A percentile compares a stretch with the other conserved stretches of the same genome.
Evolutionary conservation across 768 basidiomycete genomes (phyloP).

Genomic region (Boletus rufocinnamomeus): DNA sequence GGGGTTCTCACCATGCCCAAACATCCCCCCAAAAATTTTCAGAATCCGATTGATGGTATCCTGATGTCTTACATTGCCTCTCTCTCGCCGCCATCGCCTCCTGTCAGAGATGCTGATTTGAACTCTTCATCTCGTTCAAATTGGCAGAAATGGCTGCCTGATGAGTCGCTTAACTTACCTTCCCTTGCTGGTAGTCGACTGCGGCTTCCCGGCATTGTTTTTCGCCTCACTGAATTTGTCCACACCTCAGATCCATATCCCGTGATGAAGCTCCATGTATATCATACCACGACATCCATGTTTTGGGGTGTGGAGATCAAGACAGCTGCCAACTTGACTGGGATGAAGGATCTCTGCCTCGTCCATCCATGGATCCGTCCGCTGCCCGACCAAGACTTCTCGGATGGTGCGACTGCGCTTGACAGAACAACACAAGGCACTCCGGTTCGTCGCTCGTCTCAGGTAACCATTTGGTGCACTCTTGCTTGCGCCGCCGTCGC

Average conservation of each 20-base stretch:
- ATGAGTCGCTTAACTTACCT: slow-evolving; percentile 90
- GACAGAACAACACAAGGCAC: background rate
- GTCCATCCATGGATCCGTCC: slow-evolving; percentile 20
- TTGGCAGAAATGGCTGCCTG: slow-evolving; percentile 91
- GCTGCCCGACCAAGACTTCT: slow-evolving; percentile 6
- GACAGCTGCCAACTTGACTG: slow-evolving; percentile 2
- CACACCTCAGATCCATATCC: background rate
- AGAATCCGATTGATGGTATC: slow-evolving; percentile 96
- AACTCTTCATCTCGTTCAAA: slow-evolving; percentile 82
- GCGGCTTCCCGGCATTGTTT: too few relatives aligned
- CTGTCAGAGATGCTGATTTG: slow-evolving; percentile 91
- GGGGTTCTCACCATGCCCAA: slow-evolving; percentile 56
- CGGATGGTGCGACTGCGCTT: background rate
- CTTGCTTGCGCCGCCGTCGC: background rate
- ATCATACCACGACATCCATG: background rate
- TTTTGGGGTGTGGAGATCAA: slow-evolving; percentile 8
- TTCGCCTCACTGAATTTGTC: background rate
- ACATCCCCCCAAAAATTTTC: slow-evolving; percentile 91
- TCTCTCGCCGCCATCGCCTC: slow-evolving; percentile 79
- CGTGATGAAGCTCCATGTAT: background rate
- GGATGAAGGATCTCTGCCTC: background rate
- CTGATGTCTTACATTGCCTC: slow-evolving; percentile 88
- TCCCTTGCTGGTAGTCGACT: too few relatives aligned
- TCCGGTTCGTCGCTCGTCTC: too few relatives aligned
- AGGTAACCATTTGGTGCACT: background rate